phyloP scores from a whole-genome alignment of 2,329 filamentous ascomycete species.

The Ophiostoma sp. region DNA sequence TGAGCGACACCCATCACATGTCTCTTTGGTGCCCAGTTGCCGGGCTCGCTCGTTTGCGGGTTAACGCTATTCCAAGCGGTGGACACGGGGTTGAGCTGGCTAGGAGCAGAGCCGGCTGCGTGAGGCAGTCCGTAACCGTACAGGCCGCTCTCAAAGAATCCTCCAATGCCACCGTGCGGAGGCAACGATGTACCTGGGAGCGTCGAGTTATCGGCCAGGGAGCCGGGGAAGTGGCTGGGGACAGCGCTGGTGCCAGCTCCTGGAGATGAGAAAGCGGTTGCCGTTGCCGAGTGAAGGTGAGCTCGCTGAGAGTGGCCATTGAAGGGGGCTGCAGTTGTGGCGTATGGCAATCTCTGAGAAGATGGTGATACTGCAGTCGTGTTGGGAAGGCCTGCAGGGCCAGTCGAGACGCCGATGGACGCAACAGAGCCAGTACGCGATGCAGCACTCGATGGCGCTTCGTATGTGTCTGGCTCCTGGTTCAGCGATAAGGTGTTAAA shows the following conservation, averaged over 20 bases:
- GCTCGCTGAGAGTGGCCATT: slow-evolving; percentile 46
- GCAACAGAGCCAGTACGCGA: neutral
- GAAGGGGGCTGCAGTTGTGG: slow-evolving; percentile 34
- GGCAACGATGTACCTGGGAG: neutral
- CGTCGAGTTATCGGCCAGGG: slow-evolving; percentile 19
- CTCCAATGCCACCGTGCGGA: neutral
- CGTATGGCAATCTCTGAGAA: slow-evolving; percentile 16
- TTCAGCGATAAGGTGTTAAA: neutral
- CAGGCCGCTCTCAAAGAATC: neutral
- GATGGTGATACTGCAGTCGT: neutral
- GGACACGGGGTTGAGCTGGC: slow-evolving; percentile 45
- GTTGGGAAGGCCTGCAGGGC: neutral
- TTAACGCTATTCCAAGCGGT: slow-evolving; percentile 41
- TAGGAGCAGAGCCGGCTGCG: slow-evolving; percentile 31
- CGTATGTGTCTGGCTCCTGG: neutral
- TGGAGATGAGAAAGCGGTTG: slow-evolving; percentile 22
- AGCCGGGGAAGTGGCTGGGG: slow-evolving; percentile 15
- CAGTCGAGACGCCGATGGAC: neutral
- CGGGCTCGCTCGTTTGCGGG: neutral
- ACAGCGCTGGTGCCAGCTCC: slow-evolving; percentile 16
- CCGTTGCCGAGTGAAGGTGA: slow-evolving; percentile 34
- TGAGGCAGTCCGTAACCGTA: slow-evolving; percentile 11
- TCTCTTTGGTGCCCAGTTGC: neutral
- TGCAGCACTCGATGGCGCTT: neutral
- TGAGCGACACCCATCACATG: neutral